Conservation (phyloP, 2,329 filamentous ascomycete species). For the Xylaria sp. region DNA sequence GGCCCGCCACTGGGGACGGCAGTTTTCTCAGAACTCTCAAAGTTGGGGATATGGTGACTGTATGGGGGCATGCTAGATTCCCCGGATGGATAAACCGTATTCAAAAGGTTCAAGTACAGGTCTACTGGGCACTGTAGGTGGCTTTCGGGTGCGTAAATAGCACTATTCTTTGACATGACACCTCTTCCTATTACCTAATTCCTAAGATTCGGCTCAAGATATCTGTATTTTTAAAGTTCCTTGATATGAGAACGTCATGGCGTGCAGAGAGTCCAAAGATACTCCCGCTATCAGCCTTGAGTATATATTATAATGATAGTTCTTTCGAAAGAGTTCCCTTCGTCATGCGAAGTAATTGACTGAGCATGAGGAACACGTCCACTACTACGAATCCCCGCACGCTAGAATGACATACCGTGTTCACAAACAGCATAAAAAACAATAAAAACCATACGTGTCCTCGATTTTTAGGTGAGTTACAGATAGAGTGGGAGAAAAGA, state of each 20-base stretch:
- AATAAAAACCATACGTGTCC: too few species aligned
- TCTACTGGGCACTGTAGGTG: slow-evolving; percentile 63
- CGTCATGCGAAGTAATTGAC: background rate
- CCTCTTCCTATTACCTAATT: slow-evolving; percentile 3
- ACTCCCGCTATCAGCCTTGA: background rate
- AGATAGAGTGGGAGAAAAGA: background rate
- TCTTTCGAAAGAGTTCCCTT: background rate
- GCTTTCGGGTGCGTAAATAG: background rate
- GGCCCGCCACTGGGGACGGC: slow-evolving; percentile 61
- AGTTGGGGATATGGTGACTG: slow-evolving; percentile 69
- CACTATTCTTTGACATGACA: background rate
- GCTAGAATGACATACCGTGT: background rate
- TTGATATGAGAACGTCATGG: too few species aligned
- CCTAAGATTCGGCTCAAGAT: background rate
- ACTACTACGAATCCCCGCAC: background rate
- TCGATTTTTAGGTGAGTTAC: background rate
- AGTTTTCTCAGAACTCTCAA: slow-evolving; percentile 65
- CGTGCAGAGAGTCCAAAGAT: background rate
- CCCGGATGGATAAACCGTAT: slow-evolving; percentile 64
- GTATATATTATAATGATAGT: background rate
- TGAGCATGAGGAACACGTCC: background rate
- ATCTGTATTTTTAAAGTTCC: background rate
- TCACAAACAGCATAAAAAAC: background rate
- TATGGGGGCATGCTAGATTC: slow-evolving; percentile 70
- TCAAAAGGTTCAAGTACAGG: slow-evolving; percentile 61